A percentile compares a stretch with the other conserved stretches of the same genome.
Evolutionary conservation across 148 eudicot genomes (phyloP).

Genomic region (Hydrangea macrophylla): DNA sequence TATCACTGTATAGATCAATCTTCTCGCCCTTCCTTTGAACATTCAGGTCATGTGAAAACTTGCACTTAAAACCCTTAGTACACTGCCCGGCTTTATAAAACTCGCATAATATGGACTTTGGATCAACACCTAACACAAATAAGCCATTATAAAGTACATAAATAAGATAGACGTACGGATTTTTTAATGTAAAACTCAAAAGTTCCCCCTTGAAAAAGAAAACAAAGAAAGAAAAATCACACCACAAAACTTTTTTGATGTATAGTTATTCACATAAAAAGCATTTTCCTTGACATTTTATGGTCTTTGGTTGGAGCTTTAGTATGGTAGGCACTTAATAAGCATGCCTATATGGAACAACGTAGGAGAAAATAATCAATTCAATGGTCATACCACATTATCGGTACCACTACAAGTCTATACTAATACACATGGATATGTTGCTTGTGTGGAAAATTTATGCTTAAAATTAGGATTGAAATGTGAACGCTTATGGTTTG

Average conservation of each 20-base stretch:
- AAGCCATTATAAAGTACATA: conserved; percentile 18
- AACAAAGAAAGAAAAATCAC: background rate
- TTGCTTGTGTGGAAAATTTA: too few relatives aligned
- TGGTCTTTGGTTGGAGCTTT: background rate
- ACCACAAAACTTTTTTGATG: background rate
- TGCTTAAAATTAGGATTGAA: too few relatives aligned
- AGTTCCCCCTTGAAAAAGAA: too few relatives aligned
- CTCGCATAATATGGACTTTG: conserved; percentile 86
- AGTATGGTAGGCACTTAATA: too few relatives aligned
- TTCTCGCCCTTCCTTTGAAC: conserved; percentile 86
- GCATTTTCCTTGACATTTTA: background rate
- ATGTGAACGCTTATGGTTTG: too few relatives aligned
- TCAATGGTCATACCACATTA: too few relatives aligned
- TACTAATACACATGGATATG: too few relatives aligned
- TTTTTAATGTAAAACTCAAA: too few relatives aligned
- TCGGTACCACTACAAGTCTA: too few relatives aligned
- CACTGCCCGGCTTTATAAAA: conserved; percentile 89
- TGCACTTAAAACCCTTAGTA: conserved; percentile 91
- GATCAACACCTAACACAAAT: conserved; percentile 76
- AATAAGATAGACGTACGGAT: too few relatives aligned
- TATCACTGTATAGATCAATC: conserved; percentile 71
- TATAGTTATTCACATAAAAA: background rate
- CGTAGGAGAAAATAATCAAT: too few relatives aligned
- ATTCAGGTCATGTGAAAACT: conserved; percentile 84
- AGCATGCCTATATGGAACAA: too few relatives aligned